Evolutionary conservation across 306 rosid genomes (phyloP), one percentile per base, ranked within the genome.

Genomic region (Pyrus betulifolia): DNA sequence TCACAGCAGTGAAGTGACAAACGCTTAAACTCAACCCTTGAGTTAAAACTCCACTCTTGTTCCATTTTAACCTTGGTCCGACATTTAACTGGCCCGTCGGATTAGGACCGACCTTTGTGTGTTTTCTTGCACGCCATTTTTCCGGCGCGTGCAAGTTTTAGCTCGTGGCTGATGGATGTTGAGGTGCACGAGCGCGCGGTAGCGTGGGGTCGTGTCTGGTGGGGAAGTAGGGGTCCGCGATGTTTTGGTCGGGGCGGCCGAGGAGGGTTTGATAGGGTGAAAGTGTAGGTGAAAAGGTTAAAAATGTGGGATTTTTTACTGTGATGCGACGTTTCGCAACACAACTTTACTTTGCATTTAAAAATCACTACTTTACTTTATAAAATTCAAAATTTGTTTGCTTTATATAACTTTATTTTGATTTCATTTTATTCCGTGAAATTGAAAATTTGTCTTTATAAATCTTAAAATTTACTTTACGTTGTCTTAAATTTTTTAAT

Each of bases 151-250:
- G 46, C 42, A 4, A 19, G 10, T 18, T 6, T 9, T 2, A 28
- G 35, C 35, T 2, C 33, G 40, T 35, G 31, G 6, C 49, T 12
- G 6, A 10, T 2, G 25, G 54, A 19, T 38, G 1, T 38, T 40
- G 68, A 17, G 2, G 0, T 23, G 19, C 44, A 73, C 58, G 58
- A 40, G 58, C 77, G 2, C 5, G 11, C 18, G 18, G 30, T 27
- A 38, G 68, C 7, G 68, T 7, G 4, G 33, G 11, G 58, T 11
- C 17, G 12, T 4, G 5, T 70, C 80, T 69, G 40, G 35, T n/a
- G 8, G 77, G 55, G 69, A 79, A 83, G 84, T 79, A 81, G 78
- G 85, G 84, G 79, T 83, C 87, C 78, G 19, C 82, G 52, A 71
- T 70, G 64, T 74, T 83, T 79, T 79, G 80, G 87, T 79, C 87